Evolutionary conservation across 2,329 filamentous ascomycete species (phyloP), one percentile per base, ranked within the genome.

Genomic region (Tolypocladium tundrense): DNA sequence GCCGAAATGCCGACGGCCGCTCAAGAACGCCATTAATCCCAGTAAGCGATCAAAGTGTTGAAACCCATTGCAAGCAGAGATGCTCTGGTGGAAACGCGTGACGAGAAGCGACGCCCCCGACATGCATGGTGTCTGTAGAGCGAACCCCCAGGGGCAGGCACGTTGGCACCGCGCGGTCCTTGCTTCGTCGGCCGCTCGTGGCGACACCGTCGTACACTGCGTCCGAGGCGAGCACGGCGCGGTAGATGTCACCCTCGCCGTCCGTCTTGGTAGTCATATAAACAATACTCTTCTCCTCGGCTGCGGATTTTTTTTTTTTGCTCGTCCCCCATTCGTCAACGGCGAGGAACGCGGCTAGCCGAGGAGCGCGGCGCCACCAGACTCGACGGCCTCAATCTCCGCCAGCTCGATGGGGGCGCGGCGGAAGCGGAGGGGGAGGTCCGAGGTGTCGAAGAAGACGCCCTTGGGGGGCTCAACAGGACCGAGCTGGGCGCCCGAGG

Each of bases 351-450:
- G n/a, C 13, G 39, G 63, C 68, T 72, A 83, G 61, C 77, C 75
- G 62, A 80, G 73, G 58, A 79, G 70, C 41, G 80, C 75, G 40
- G 93, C 94, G 58, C 94, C 94, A 57, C 92, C 94, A 58, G 90
- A 94, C 83, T 97, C 91, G 68, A 99, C 83, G 27, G 91, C 92
- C 73, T 97, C 94, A 60, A 99, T 99, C 82, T 99, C 94, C 50
- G 86, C 86, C 65, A 86, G 75, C 42, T 83, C 87, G 75, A 92
- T 88, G 14, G 85, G 82, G 54, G 83, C 77, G 63, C 91, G 83
- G 68, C 87, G 85, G 83, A 97, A 99, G 67, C 93, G 85, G 62
- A 79, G 72, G 21, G 94, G 93, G 31, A 99, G 85, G 76, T 99
- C 89, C 65, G 85, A 89, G 66, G 91, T 85, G 74, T 97, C 94